Conservation (phyloP, 371 early-diverging fungal species). For the Blakeslea trispora region DNA sequence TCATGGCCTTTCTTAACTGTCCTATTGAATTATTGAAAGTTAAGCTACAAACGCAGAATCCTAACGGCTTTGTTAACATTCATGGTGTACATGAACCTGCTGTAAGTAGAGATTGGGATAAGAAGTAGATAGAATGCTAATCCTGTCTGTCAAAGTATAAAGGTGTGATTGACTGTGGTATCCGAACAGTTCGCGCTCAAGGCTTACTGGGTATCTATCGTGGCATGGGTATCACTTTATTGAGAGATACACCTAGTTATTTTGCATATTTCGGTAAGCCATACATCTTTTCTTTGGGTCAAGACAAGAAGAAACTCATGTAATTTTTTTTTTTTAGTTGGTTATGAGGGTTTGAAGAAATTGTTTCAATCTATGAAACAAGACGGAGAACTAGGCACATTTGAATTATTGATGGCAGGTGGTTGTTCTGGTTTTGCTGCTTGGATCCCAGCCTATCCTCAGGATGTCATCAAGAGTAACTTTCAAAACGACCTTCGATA, state of each 20-base stretch:
- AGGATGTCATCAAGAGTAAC: conserved; percentile 86
- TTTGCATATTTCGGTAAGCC: conserved; percentile 76
- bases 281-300: neutral
- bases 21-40: conserved; percentile 88
- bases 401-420: conserved; percentile 80
- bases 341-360: conserved; percentile 69
- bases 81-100: conserved; percentile 43
- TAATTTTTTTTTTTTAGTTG: conserved; percentile 33
- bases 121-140: too few species aligned
- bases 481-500: conserved; percentile 67
- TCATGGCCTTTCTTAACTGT: conserved; percentile 83
- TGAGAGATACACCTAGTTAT: conserved; percentile 87
- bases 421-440: conserved; percentile 83
- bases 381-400: conserved; percentile 41
- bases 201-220: conserved; percentile 79
- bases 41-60: conserved; percentile 78
- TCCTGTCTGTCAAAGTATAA: conserved; percentile 50
- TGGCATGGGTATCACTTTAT: conserved; percentile 77
- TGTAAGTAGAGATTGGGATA: conserved; percentile 45
- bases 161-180: conserved; percentile 76
- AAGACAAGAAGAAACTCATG: neutral
- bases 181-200: conserved; percentile 66
- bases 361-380: conserved; percentile 50
- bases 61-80: conserved; percentile 39
- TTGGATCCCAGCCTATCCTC: conserved; percentile 89